Base-by-base conservation (phyloP, 192 early-diverging fungal genomes). In the Coemansia sp. region DNA sequence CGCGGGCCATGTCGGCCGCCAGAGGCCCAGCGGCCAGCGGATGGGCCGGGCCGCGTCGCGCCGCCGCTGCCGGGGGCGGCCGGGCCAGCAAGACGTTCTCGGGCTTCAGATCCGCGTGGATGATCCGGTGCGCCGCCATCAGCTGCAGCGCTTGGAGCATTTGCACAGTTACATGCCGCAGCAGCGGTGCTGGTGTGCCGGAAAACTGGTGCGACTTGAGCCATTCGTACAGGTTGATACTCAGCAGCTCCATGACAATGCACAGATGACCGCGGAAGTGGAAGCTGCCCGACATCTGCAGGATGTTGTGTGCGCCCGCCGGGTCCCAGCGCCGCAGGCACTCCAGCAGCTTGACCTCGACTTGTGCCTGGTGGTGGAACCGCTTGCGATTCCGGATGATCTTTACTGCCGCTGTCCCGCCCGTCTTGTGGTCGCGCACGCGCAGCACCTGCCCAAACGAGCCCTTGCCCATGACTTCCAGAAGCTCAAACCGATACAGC, bases 31-130 rank as follows among this genome's bases (percentile, higher is more conserved):
- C 47, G 16, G 38, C 47, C 50, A 74, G 44, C 9, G 71, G 71
- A 21, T 74, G 71, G 0, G 57, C 47, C 32, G 62, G 50, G 4
- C 52, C 53, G 12, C 71, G 58, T 13, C 64, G 71, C 23, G 54
- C 46, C 4, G 64, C 59, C 64, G 62, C 64, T n/a, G n/a, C n/a
- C 14, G 62, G 68, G 38, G 78, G 66, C 20, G 85, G 80, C 42
- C 85, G 82, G 38, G 81, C 81, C 14, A 97, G 61, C 47, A 97
- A 46, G 11, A 97, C 81, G 58, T 97, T 97, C 80, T 96, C 94
- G 4, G 93, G 94, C 56, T 98, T 98, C 50, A 98, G 75, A 68
- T 98, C 95, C 44, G 94, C 96, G 47, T 98, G 95, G 16, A 98
- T 87, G 40, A 98, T 88, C 21, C 70, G 75, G 46, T 89, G 78